Percentiles rank a stretch among this genome's conserved stretches.
phyloP scores from a whole-genome alignment of 805 yeast genomes.

The Wickerhamiella sergipiensis region DNA sequence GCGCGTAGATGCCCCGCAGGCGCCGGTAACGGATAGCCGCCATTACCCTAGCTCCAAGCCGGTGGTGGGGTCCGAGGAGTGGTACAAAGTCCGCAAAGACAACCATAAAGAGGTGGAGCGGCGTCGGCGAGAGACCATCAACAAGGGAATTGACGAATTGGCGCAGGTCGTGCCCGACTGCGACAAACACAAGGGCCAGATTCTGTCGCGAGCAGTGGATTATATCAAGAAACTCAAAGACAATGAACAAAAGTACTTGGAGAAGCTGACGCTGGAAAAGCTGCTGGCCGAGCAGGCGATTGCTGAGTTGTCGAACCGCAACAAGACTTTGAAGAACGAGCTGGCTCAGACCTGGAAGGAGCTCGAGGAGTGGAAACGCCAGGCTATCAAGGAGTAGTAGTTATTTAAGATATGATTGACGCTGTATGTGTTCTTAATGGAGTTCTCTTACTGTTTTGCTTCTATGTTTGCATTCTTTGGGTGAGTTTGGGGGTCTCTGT shows the following conservation, averaged over 20 bases:
- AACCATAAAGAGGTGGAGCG: constrained; percentile 49
- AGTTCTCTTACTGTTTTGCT: no score
- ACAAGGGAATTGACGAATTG: constrained; percentile 23
- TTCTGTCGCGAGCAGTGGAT: constrained; percentile 77
- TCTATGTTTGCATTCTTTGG: no score
- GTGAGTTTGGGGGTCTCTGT: no score
- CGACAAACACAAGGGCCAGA: constrained; percentile 66
- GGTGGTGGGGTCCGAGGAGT: constrained; percentile 62
- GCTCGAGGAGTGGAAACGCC: constrained; percentile 62
- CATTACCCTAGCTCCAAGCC: constrained; percentile 31
- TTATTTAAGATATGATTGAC: not conserved
- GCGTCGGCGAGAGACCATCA: constrained; percentile 25
- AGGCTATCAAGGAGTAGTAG: constrained; percentile 5
- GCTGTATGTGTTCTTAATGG: no score
- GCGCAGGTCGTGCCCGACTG: constrained; percentile 34
- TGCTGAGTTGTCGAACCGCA: constrained; percentile 67
- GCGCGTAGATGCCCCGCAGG: not conserved
- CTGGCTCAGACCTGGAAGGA: constrained; percentile 87
- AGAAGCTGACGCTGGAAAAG: constrained; percentile 92
- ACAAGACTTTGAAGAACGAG: constrained; percentile 78
- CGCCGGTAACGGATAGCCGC: not conserved
- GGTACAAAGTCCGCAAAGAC: constrained; percentile 71
- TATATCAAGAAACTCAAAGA: constrained; percentile 81
- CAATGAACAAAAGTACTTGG: constrained; percentile 76
- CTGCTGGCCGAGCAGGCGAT: constrained; percentile 83